A percentile compares a stretch with the other conserved stretches of the same genome.
These are phyloP conservation scores for Mortierella sp. DNA, from an alignment of 371 early-diverging fungal species.

Conservation along the genomic window DNA sequence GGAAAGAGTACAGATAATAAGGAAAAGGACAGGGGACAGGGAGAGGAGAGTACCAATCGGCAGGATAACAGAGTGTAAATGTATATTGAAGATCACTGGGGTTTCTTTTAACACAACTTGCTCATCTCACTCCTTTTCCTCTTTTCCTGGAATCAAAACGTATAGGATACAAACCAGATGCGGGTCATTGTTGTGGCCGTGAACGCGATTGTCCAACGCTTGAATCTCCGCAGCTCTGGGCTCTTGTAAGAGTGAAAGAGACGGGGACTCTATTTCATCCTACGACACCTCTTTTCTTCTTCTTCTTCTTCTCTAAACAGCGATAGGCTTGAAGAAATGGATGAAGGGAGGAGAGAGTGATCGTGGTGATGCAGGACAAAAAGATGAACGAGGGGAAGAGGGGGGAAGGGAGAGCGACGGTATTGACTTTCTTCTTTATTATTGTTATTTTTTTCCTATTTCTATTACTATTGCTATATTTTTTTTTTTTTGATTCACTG, in stretches of 20 bases:
- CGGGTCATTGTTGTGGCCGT: slow-evolving; percentile 57
- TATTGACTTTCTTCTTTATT: no score
- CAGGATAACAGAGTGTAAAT: background rate
- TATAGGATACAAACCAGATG: slow-evolving; percentile 59
- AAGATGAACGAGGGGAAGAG: no score
- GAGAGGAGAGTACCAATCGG: background rate
- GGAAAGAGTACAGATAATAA: no score
- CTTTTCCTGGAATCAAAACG: no score
- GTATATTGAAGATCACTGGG: background rate
- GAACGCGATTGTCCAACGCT: slow-evolving; percentile 56
- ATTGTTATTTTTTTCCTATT: no score
- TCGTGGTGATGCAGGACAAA: no score
- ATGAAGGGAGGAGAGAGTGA: no score
- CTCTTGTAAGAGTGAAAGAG: slow-evolving; percentile 28
- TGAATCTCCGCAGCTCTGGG: slow-evolving; percentile 54
- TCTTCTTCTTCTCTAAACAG: background rate
- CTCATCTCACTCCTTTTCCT: background rate
- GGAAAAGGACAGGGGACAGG: no score
- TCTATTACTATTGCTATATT: no score
- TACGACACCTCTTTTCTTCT: slow-evolving; percentile 4
- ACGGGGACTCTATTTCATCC: background rate
- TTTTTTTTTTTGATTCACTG: no score
- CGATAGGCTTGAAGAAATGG: no score
- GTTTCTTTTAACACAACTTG: slow-evolving; percentile 1
- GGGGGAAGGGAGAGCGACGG: no score